Percentiles rank a stretch among this genome's conserved stretches.
These are phyloP conservation scores for Calycina herbarum DNA, from an alignment of 2,329 filamentous ascomycete genomes.

Conservation along the genomic window DNA sequence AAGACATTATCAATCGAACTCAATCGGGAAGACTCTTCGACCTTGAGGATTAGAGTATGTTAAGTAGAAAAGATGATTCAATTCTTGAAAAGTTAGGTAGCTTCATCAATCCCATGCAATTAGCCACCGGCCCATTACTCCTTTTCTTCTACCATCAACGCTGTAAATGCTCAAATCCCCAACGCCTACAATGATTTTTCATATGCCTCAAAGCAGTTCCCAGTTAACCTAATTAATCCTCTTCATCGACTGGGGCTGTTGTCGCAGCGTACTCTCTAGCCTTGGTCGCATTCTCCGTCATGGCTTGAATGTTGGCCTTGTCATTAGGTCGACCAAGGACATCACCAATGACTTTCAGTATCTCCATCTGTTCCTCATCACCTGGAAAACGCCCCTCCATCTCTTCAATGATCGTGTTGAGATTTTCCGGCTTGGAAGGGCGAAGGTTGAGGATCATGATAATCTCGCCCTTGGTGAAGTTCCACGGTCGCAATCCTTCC, in stretches of 20 bases:
- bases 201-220: background rate
- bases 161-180: background rate
- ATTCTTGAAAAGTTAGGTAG: background rate
- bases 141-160: background rate
- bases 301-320: conserved; percentile 34
- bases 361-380: conserved; percentile 55
- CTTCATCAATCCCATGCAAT: background rate
- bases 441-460: conserved; percentile 69
- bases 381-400: conserved; percentile 60
- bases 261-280: conserved; percentile 10
- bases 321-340: conserved; percentile 50
- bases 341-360: conserved; percentile 56
- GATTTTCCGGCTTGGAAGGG: conserved; percentile 54
- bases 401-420: conserved; percentile 67
- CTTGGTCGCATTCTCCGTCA: conserved; percentile 30
- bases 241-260: background rate
- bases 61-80: background rate
- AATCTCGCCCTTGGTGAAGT: conserved; percentile 66
- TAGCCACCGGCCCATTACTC: background rate
- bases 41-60: background rate
- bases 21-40: background rate
- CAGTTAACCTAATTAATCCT: background rate
- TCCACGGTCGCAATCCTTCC: conserved; percentile 54
- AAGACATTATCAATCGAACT: background rate
- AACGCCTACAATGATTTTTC: background rate